Evolutionary conservation across 352 stramenopile genomes (phyloP), one percentile per base, ranked within the genome.

Genomic region (Phytophthora pseudosyringae): DNA sequence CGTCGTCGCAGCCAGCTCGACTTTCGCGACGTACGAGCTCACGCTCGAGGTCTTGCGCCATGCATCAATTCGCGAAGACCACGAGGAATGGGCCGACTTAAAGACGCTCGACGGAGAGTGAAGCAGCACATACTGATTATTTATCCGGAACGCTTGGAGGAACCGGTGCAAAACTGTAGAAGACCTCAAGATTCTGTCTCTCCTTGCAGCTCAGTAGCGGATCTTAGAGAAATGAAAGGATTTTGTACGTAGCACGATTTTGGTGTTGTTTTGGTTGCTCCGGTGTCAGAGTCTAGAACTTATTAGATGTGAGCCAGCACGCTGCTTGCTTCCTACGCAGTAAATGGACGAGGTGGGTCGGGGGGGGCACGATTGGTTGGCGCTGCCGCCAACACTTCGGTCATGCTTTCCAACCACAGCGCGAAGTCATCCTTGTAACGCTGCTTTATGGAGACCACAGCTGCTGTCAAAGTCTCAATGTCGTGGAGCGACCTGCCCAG

Each of bases 21-120:
- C 82, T 18, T 96, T 94, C 47, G 83, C 80, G 11, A 78, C 82
- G 33, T 96, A 94, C 64, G 88, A 96, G 53, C 28, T 86, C 33
- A 70, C 84, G 11, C 65, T 90, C 7, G 50, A 74, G 5, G 51
- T 68, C 6, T 44, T 94, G 38, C 76, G 73, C 50, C 67, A 73
- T 26, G 8, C 77, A 5, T 50, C 58, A 5, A 46, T 62, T 31
- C 39, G 40, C 33, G 47, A 62, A 52, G 33, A 62, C 43, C 47
- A 21, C 13, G 52, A 63, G 13, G 44, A 69, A 12, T 60, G 62
- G 67, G 28, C 13, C 5, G 63, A 71, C 3, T 13, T 60, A 5
- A 60, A 64, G 33, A 40, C 8, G 1, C 29, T 53, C 18, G 55
- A 59, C 18, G 64, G 10, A 41, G 31, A 71, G 7, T 67, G 38